These are phyloP conservation scores for Kernera saxatilis DNA, from an alignment of 345 rosid genomes.

Conservation along the genomic window DNA sequence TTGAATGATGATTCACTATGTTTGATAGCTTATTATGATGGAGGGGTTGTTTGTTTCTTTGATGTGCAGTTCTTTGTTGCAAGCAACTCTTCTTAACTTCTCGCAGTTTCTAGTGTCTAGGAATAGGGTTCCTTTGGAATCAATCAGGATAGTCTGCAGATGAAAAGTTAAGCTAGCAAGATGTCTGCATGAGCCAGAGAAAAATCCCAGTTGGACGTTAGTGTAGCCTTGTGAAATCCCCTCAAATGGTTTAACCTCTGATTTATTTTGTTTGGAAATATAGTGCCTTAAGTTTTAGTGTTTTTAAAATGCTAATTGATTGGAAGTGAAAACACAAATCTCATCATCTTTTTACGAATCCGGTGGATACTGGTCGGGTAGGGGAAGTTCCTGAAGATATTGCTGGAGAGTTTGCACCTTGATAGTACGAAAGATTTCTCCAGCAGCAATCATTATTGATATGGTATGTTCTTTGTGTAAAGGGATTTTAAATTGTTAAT, in stretches of 20 bases:
- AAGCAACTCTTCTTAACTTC: background rate
- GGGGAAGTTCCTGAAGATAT: constrained; percentile 82
- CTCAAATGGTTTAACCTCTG: background rate
- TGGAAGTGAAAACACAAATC: constrained; percentile 3
- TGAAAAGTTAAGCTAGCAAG: constrained; percentile 1
- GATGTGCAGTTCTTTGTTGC: background rate
- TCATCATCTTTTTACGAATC: constrained; percentile 22
- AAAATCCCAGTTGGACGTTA: background rate
- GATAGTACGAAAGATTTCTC: constrained; percentile 39
- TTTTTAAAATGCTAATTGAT: background rate
- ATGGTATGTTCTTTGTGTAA: constrained; percentile 59
- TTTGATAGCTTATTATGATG: background rate
- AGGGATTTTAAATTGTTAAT: constrained; percentile 17
- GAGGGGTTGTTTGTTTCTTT: constrained; percentile 5
- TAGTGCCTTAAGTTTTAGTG: background rate
- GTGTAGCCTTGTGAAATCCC: background rate
- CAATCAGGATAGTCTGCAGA: background rate
- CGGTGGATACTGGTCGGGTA: constrained; percentile 48
- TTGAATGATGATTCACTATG: background rate
- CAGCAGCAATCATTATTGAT: constrained; percentile 41
- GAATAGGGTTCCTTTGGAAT: background rate
- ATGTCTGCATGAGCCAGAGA: background rate
- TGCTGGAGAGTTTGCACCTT: constrained; percentile 59
- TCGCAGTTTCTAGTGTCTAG: background rate
- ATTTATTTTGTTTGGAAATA: background rate